Evolutionary conservation across 306 rosid species (phyloP), one percentile per base, ranked within the genome.

Genomic region (Cicer yamashitae): DNA sequence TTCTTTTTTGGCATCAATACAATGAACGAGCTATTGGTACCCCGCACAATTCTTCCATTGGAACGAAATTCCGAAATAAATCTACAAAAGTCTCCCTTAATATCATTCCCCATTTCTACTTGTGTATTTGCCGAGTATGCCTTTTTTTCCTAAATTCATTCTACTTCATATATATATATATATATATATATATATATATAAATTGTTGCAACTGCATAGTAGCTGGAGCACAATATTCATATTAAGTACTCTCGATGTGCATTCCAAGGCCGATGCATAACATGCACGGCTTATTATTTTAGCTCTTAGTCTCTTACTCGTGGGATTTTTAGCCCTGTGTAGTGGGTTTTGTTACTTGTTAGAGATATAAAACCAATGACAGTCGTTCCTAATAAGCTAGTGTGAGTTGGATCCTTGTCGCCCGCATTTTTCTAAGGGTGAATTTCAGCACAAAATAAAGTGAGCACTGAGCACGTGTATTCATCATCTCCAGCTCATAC

Each of bases 401-500:
- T 10, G 6, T 38, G 12, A 61, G 46, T 61, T 61, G n/a, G 22
- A n/a, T 61, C 12, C 10, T 8, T 61, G 25, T 45, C 11, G n/a
- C 45, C 67, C 22, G 1, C 10, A 61, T 61, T 61, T 44, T 12
- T 61, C 43, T 13, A 57, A 57, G 63, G 63, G 63, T 57, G 14
- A 57, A 22, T 56, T 56, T 56, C 38, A 56, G 62, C 39, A 56
- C n/a, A 56, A 20, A 10, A 18, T 10, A 22, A 56, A 20, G 13
- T 56, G 12, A 56, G 9, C 45, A 8, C 45, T 41, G 37, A 30
- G 11, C 54, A 12, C 18, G 54, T 3, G 20, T 6, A 51, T 52
- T 15, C 58, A 6, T 7, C 18, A 15, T 10, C 6, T 52, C 34
- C 60, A 54, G 11, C 7, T 13, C 39, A 22, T 61, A 13, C 20